These are phyloP conservation scores for Monosporascus sp. DNA, from an alignment of 2,329 filamentous ascomycete species.

Conservation along the genomic window DNA sequence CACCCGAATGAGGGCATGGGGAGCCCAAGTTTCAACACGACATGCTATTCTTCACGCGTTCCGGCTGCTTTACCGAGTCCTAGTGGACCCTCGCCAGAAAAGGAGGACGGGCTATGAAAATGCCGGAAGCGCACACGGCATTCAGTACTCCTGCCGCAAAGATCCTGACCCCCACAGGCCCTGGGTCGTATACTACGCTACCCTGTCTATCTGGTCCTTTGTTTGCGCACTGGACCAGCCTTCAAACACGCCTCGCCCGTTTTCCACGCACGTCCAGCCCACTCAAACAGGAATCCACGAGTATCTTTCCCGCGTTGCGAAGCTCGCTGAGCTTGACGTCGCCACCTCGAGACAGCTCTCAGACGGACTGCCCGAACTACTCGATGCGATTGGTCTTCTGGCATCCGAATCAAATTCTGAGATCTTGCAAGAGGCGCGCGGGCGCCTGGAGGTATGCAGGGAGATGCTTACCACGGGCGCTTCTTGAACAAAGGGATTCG, in stretches of 20 bases:
- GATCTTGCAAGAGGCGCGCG: slow-evolving; percentile 70
- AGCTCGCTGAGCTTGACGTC: slow-evolving; percentile 64
- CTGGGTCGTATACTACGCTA: slow-evolving; percentile 87
- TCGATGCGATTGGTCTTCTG: slow-evolving; percentile 38
- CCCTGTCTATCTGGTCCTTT: slow-evolving; percentile 82
- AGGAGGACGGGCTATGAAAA: slow-evolving; percentile 19
- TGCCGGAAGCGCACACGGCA: slow-evolving; percentile 27
- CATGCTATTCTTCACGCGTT: slow-evolving; percentile 83
- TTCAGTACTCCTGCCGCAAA: slow-evolving; percentile 66
- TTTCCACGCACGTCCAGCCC: slow-evolving; percentile 13
- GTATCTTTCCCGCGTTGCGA: slow-evolving; percentile 58
- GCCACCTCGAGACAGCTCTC: slow-evolving; percentile 63
- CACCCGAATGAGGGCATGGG: slow-evolving; percentile 75
- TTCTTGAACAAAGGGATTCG: no score
- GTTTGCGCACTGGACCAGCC: slow-evolving; percentile 68
- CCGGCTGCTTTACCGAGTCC: slow-evolving; percentile 70
- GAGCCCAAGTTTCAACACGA: slow-evolving; percentile 65
- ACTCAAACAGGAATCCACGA: slow-evolving; percentile 32
- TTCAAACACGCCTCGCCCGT: slow-evolving; percentile 47
- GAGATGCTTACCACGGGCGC: slow-evolving; percentile 31
- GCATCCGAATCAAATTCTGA: slow-evolving; percentile 52
- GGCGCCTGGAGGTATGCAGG: slow-evolving; percentile 65
- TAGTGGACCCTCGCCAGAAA: slow-evolving; percentile 48
- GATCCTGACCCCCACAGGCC: slow-evolving; percentile 80
- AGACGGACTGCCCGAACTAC: slow-evolving; percentile 39